phyloP scores from a whole-genome alignment of 805 yeast genomes.

The Myxozyma sirexii region DNA sequence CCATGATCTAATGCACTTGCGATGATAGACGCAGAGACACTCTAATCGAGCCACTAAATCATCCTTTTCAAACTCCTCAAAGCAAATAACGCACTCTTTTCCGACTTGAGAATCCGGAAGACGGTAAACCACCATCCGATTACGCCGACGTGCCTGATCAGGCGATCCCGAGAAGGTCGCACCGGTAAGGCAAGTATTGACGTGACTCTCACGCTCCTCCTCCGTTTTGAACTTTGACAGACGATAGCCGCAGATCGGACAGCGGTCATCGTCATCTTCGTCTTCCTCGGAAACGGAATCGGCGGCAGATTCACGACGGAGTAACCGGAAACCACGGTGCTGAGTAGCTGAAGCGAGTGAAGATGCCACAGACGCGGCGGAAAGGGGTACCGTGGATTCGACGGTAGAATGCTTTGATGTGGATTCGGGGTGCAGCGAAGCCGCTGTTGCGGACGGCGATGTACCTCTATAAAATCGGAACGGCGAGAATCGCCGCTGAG shows the following conservation, averaged over 20 bases:
- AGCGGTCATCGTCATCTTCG: constrained; percentile 42
- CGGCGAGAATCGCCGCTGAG: not conserved
- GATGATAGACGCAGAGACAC: constrained; percentile 93
- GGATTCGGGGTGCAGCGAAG: not conserved
- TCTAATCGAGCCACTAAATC: constrained; percentile 90
- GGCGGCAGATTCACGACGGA: constrained; percentile 17
- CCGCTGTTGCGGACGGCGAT: not conserved
- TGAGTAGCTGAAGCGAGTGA: not conserved
- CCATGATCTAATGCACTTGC: constrained; percentile 89
- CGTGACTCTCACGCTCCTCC: constrained; percentile 61
- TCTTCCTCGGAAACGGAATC: not conserved
- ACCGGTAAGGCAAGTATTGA: constrained; percentile 63
- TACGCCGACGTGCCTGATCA: constrained; percentile 56
- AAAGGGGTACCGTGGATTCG: constrained; percentile 18
- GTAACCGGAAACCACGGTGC: constrained; percentile 23
- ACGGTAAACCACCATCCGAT: constrained; percentile 83
- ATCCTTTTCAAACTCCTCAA: constrained; percentile 83
- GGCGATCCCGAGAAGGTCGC: constrained; percentile 67
- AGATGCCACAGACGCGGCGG: not conserved
- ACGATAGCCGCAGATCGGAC: constrained; percentile 46
- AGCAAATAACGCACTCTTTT: constrained; percentile 89
- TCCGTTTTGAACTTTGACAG: constrained; percentile 38
- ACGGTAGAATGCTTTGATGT: constrained; percentile 9
- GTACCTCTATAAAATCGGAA: not conserved
- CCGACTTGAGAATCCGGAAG: constrained; percentile 48